These are phyloP conservation scores for Medicago lupulina DNA, from an alignment of 306 rosid genomes.

Conservation along the genomic window DNA sequence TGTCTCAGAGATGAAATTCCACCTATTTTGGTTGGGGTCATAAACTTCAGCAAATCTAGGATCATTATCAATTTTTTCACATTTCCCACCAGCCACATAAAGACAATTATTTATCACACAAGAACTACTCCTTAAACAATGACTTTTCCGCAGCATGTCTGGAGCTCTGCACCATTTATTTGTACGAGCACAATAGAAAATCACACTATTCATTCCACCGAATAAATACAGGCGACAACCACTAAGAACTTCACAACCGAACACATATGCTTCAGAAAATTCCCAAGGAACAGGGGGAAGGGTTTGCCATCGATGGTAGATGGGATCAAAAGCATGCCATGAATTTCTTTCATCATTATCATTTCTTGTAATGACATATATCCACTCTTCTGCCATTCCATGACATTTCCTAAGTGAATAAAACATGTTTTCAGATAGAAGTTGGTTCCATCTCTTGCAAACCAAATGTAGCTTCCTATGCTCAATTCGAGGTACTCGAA, in stretches of 20 bases:
- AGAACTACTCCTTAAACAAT: conserved; percentile 60
- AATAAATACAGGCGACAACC: conserved; percentile 93
- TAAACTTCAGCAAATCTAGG: conserved; percentile 91
- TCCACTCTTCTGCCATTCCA: conserved; percentile 98
- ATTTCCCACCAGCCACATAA: conserved; percentile 93
- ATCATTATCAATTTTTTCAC: conserved; percentile 83
- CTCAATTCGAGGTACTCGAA: conserved; percentile 88
- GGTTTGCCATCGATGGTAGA: conserved; percentile 91
- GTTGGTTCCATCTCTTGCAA: conserved; percentile 92
- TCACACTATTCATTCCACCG: conserved; percentile 94
- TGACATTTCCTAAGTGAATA: conserved; percentile 83
- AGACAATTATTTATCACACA: conserved; percentile 94
- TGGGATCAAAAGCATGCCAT: conserved; percentile 95
- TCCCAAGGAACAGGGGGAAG: conserved; percentile 89
- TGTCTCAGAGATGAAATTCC: conserved; percentile 91
- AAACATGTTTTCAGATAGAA: conserved; percentile 82
- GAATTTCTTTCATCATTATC: conserved; percentile 60
- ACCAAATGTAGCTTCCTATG: conserved; percentile 80
- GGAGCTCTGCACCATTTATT: conserved; percentile 97
- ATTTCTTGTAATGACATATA: conserved; percentile 29
- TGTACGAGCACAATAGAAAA: conserved; percentile 88
- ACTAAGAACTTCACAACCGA: conserved; percentile 94
- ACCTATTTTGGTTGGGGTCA: conserved; percentile 83
- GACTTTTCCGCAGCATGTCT: conserved; percentile 89
- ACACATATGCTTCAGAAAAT: conserved; percentile 83